Percentiles rank a stretch among this genome's conserved stretches.
These are phyloP conservation scores for Diversispora epigaea DNA, from an alignment of 192 early-diverging fungal species.

Conservation along the genomic window DNA sequence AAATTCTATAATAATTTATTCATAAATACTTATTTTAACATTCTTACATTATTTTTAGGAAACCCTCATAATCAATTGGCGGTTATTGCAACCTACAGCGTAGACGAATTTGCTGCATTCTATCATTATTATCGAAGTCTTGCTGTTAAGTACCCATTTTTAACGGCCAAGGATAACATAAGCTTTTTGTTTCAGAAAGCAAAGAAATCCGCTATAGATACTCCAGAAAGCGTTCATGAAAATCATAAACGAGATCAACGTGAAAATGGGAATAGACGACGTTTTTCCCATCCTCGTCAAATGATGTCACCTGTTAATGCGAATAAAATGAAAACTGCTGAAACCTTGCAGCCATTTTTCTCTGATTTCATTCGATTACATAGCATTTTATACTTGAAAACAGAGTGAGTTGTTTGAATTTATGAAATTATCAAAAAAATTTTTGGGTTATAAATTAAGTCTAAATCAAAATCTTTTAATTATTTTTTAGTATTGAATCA, in stretches of 20 bases:
- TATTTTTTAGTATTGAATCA: constrained; percentile 24
- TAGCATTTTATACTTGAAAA: constrained; percentile 40
- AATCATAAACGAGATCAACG: constrained; percentile 27
- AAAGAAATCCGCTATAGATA: constrained; percentile 22
- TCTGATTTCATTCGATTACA: constrained; percentile 43
- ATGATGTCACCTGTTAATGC: constrained; percentile 4
- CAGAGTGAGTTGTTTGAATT: constrained; percentile 33
- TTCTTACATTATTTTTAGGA: constrained; percentile 39
- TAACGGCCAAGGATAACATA: constrained; percentile 50
- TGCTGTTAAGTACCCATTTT: constrained; percentile 48
- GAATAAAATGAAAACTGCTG: constrained; percentile 36
- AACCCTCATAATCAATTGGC: constrained; percentile 81
- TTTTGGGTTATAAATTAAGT: too few relatives aligned
- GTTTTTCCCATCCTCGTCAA: constrained; percentile 25
- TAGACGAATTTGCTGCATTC: constrained; percentile 48
- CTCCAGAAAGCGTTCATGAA: background rate
- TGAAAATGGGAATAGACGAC: constrained; percentile 37
- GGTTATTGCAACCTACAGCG: constrained; percentile 60
- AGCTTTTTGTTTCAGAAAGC: constrained; percentile 45
- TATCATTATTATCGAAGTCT: constrained; percentile 53
- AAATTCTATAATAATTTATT: background rate
- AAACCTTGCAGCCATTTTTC: constrained; percentile 36
- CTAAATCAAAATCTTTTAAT: background rate
- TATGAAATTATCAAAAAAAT: background rate
- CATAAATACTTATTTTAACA: background rate